These are phyloP conservation scores for Echites panduratus DNA, from an alignment of 257 asterid species.

Conservation along the genomic window DNA sequence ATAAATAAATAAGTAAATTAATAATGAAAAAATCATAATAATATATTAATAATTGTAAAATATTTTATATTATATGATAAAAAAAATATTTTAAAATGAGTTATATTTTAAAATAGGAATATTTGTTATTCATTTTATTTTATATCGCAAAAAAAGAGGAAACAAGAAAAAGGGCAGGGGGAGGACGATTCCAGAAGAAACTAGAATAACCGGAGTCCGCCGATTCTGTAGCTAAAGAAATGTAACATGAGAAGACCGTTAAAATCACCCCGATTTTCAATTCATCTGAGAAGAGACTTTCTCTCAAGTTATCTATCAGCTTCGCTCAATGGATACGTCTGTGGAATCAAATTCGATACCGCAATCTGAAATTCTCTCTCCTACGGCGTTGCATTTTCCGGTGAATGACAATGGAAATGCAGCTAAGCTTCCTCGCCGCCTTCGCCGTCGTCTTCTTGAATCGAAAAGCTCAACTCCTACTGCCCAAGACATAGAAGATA, in stretches of 20 bases:
- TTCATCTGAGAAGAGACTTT: neutral
- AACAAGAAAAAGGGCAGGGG: no score
- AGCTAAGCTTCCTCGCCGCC: conserved; percentile 69
- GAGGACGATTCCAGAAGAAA: neutral
- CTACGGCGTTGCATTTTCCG: conserved; percentile 72
- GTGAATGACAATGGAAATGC: conserved; percentile 38
- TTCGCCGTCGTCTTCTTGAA: conserved; percentile 68
- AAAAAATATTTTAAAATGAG: no score
- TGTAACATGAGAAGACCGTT: neutral
- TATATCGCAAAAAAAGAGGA: no score
- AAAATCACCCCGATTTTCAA: neutral
- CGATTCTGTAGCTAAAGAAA: neutral
- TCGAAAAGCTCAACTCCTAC: conserved; percentile 60
- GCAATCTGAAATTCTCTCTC: conserved; percentile 7
- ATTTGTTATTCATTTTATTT: no score
- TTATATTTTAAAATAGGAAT: no score
- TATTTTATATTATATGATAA: no score
- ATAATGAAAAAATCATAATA: no score
- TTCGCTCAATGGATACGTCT: conserved; percentile 6
- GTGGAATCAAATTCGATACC: neutral
- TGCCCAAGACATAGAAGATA: conserved; percentile 69
- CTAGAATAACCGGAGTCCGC: neutral
- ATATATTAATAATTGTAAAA: no score
- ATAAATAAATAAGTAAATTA: no score
- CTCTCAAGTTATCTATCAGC: neutral